phyloP scores from a whole-genome alignment of 1,139 yeast genomes.

The Hansenula anomala region DNA sequence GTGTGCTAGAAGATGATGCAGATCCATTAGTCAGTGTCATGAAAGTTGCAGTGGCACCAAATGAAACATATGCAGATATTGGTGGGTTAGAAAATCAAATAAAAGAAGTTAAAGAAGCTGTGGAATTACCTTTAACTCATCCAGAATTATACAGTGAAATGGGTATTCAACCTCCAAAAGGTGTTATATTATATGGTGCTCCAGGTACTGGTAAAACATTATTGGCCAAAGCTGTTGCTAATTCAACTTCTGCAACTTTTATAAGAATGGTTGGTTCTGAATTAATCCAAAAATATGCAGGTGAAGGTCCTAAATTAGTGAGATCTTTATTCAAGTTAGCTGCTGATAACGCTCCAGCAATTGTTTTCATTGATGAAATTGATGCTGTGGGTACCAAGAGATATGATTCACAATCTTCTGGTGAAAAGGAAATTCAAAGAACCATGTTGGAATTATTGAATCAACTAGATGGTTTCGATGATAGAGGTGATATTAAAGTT shows the following conservation, averaged over 20 bases:
- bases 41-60: conserved; percentile 97
- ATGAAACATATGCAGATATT: conserved; percentile 94
- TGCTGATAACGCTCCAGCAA: conserved; percentile 95
- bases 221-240: conserved; percentile 97
- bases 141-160: conserved; percentile 97
- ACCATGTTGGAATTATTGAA: conserved; percentile 96
- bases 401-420: conserved; percentile 94
- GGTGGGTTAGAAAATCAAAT: conserved; percentile 97
- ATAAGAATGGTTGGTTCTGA: conserved; percentile 96
- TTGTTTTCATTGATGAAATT: conserved; percentile 97
- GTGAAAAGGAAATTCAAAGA: conserved; percentile 97
- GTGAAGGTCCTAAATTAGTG: conserved; percentile 95
- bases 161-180: conserved; percentile 99
- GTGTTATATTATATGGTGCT: conserved; percentile 96
- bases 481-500: conserved; percentile 96
- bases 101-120: conserved; percentile 97
- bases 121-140: conserved; percentile 94
- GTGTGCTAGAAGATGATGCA: conserved; percentile 93
- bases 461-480: conserved; percentile 97
- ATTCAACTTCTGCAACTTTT: conserved; percentile 95
- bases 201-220: conserved; percentile 99
- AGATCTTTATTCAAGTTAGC: conserved; percentile 97
- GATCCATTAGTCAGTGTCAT: conserved; percentile 98
- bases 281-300: conserved; percentile 91
- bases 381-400: conserved; percentile 99